Base-by-base conservation (phyloP, 2,329 filamentous ascomycete species). In the Arthroderma sp. region DNA sequence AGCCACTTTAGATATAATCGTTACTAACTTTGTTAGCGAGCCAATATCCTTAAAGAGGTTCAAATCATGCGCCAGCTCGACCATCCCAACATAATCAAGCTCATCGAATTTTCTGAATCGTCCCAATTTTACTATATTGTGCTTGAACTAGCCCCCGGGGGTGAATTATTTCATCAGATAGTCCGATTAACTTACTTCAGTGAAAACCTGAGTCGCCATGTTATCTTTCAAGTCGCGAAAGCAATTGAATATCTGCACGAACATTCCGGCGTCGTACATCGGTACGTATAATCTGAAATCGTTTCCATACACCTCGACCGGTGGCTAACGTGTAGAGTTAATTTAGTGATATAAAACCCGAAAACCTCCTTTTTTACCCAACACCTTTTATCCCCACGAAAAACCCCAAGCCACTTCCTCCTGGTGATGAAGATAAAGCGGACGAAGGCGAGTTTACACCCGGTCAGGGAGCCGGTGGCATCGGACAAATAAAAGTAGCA, bases 121-220 rank as follows among this genome's bases (percentile, higher is more conserved):
- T 76, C 77, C 47, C 87, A 96, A 63, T 95, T 95, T 62, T 96
- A 96, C 67, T 98, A 93, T 68, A 95, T 98, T 55, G 80, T 98
- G 37, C 78, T 98, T 36, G 91, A 98, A 66, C 75, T 96, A 37
- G 94, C 89, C 47, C 87, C 88, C 0, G 91, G 91, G 47, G 91
- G 91, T 59, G 91, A 98, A 67, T 72, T 98, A 7, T 98, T 98
- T 72, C 91, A 98, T 63, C 89, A 96, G 62, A 96, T 98, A 55
- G 91, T 98, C 42, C 83, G 89, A 53, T 78, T 98, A 61, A 98
- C 91, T 9, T 98, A 96, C 63, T 98, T 98, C 61, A 96, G 89
- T 68, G 91, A 98, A 63, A 82, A 95, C 40, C 73, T 98, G 1
- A 93, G 88, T 43, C 77, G 91, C 53, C 91, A 96, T 62, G 89